Percentiles rank a stretch among this genome's conserved stretches.
Evolutionary conservation across 1,139 yeast genomes (phyloP).

Genomic region (Taiozyma sp.): DNA sequence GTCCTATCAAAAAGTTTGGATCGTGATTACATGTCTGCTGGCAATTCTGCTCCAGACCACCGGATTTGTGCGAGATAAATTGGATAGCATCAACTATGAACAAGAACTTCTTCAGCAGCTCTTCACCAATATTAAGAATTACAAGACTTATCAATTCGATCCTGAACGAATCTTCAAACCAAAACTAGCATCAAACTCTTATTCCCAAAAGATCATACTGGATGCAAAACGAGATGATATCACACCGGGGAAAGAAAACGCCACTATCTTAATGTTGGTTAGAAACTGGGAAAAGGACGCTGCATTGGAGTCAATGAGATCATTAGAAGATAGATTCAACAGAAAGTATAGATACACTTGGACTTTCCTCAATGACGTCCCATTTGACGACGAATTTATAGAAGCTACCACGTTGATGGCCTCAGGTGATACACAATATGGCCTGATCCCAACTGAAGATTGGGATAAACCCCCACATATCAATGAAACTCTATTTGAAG

Average conservation of each 20-base stretch:
- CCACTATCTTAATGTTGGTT: conserved; percentile 66
- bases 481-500: conserved; percentile 35
- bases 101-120: conserved; percentile 12
- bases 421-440: conserved; percentile 73
- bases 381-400: conserved; percentile 64
- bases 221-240: conserved; percentile 29
- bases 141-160: conserved; percentile 2
- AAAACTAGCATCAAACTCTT: conserved; percentile 42
- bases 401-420: conserved; percentile 73
- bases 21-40: conserved; percentile 18
- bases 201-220: conserved; percentile 27
- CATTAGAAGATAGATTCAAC: conserved; percentile 65
- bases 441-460: conserved; percentile 54
- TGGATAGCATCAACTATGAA: conserved; percentile 20
- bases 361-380: conserved; percentile 83
- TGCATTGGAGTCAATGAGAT: conserved; percentile 59
- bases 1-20: conserved; percentile 21
- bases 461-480: conserved; percentile 66
- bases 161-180: conserved; percentile 15
- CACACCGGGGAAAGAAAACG: conserved; percentile 43
- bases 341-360: conserved; percentile 71
- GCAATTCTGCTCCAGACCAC: conserved; percentile 17
- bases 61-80: conserved; percentile 15
- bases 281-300: conserved; percentile 58
- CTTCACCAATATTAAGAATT: conserved; percentile 8